Percentiles rank a stretch among this genome's conserved stretches.
These are phyloP conservation scores for Eucalyptus lansdowneana DNA, from an alignment of 345 rosid genomes.

Conservation along the genomic window DNA sequence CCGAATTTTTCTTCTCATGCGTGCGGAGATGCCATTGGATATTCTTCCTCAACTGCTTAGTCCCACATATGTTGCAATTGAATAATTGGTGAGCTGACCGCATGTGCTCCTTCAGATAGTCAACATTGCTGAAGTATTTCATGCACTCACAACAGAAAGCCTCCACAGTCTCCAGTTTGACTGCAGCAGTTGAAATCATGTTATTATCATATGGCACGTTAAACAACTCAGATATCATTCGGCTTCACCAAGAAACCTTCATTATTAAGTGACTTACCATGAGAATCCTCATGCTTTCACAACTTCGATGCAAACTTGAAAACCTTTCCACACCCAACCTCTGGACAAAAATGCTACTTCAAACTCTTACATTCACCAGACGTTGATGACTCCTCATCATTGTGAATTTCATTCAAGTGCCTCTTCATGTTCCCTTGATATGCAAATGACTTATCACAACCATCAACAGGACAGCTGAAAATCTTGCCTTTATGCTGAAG, in stretches of 20 bases:
- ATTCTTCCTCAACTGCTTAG: conserved; percentile 58
- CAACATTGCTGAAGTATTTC: conserved; percentile 56
- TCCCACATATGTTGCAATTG: conserved; percentile 51
- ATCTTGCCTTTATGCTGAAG: no score
- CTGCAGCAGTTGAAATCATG: no score
- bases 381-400: no score
- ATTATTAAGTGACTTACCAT: conserved; percentile 25
- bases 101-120: conserved; percentile 53
- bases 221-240: neutral
- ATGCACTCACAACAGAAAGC: conserved; percentile 46
- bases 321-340: no score
- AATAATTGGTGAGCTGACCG: conserved; percentile 45
- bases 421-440: no score
- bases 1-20: conserved; percentile 27
- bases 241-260: neutral
- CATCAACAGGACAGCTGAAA: no score
- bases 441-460: no score
- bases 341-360: no score
- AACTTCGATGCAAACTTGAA: conserved; percentile 46
- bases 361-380: no score
- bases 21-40: conserved; percentile 55
- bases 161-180: no score
- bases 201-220: rapidly evolving
- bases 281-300: conserved; percentile 59
- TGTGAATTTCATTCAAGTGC: no score